Percentiles rank a stretch among this genome's conserved stretches.
Conservation (phyloP, 768 basidiomycete genomes). For the Strobilomyces confusus region DNA sequence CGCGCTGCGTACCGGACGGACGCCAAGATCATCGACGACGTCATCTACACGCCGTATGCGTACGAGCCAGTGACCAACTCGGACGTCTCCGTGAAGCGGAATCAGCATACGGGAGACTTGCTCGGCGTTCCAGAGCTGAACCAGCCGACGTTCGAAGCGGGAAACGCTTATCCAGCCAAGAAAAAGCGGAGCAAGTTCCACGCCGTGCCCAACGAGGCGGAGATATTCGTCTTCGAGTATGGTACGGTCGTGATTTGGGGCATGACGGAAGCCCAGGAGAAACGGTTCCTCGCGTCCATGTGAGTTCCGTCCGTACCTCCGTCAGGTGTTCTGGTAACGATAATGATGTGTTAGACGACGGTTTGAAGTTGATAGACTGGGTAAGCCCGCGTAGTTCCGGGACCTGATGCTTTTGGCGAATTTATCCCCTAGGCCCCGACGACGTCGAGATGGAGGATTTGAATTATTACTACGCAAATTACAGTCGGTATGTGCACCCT, state of each 20-base stretch:
- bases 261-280: slow-evolving; percentile 92
- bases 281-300: slow-evolving; percentile 86
- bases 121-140: slow-evolving; percentile 72
- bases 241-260: slow-evolving; percentile 98
- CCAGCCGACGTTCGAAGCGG: slow-evolving; percentile 23
- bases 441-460: slow-evolving; percentile 95
- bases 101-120: slow-evolving; percentile 57
- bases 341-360: slow-evolving; percentile 58
- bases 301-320: slow-evolving; percentile 38
- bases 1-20: slow-evolving; percentile 80
- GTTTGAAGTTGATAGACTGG: slow-evolving; percentile 87
- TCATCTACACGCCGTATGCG: slow-evolving; percentile 88
- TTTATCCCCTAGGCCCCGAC: slow-evolving; percentile 58
- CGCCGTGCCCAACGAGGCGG: slow-evolving; percentile 64
- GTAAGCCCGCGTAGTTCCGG: slow-evolving; percentile 37
- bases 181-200: slow-evolving; percentile 65
- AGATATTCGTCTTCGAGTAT: slow-evolving; percentile 92
- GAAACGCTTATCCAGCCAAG: slow-evolving; percentile 34
- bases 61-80: slow-evolving; percentile 52
- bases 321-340: neutral
- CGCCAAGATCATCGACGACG: slow-evolving; percentile 87
- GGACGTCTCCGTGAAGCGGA: slow-evolving; percentile 29
- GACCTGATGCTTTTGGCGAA: slow-evolving; percentile 1
- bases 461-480: slow-evolving; percentile 95
- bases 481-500: slow-evolving; percentile 67